Conservation (phyloP, 2,329 filamentous ascomycete genomes). For the Geoglossum cookeanum region DNA sequence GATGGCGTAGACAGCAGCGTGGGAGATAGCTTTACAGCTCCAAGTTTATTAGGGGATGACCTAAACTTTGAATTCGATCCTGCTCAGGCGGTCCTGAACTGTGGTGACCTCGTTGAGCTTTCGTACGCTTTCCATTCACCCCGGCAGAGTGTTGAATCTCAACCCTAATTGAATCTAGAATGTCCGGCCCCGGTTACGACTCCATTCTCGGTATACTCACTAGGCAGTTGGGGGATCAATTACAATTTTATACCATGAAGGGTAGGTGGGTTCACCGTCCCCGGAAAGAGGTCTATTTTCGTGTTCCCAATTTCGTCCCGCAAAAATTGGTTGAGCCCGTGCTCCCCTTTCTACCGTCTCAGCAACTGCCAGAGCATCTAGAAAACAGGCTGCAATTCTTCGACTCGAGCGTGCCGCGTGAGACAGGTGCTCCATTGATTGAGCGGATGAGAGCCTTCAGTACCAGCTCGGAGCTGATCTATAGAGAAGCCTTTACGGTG, state of each 20-base stretch:
- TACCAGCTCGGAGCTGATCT: conserved; percentile 26
- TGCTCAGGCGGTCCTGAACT: conserved; percentile 18
- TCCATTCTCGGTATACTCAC: conserved; percentile 31
- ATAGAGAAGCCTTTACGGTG: conserved; percentile 25
- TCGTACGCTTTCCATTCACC: conserved; percentile 10
- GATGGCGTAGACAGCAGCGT: background rate
- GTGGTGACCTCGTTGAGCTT: conserved; percentile 31
- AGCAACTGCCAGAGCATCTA: conserved; percentile 18
- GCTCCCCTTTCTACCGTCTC: conserved; percentile 30
- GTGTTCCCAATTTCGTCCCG: conserved; percentile 29
- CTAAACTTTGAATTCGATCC: conserved; percentile 4
- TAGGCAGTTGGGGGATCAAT: conserved; percentile 20
- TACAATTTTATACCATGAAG: conserved; percentile 30
- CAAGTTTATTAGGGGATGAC: background rate
- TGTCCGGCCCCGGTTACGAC: conserved; percentile 14
- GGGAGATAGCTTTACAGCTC: background rate
- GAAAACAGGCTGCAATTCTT: conserved; percentile 16
- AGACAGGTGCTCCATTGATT: conserved; percentile 26
- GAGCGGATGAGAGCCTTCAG: conserved; percentile 25
- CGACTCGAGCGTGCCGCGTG: conserved; percentile 24
- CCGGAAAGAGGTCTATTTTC: conserved; percentile 25
- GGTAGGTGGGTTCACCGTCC: conserved; percentile 27
- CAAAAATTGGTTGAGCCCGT: conserved; percentile 26
- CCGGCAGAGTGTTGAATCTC: background rate
- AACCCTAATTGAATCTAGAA: conserved; percentile 1